Conservation (phyloP, 1,284 basidiomycete genomes). For the Tilletia caries region DNA sequence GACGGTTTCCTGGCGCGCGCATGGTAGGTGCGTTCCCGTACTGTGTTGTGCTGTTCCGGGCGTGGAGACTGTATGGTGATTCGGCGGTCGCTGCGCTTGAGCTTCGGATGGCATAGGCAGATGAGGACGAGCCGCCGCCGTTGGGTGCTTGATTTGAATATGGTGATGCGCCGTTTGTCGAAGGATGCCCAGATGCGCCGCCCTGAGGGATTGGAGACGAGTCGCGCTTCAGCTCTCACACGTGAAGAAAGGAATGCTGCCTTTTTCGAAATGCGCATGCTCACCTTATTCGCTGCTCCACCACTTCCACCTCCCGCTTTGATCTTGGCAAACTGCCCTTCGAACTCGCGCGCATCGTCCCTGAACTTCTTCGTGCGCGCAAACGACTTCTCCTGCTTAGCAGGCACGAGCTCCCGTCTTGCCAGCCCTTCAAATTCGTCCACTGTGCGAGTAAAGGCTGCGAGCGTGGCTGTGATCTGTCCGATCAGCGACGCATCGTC, state of each 20-base stretch:
- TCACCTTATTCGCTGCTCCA: neutral
- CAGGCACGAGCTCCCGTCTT: constrained; percentile 45
- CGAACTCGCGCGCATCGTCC: constrained; percentile 42
- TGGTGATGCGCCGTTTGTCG: neutral
- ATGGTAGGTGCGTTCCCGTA: neutral
- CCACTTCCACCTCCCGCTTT: constrained; percentile 26
- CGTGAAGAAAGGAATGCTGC: neutral
- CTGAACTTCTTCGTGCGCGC: constrained; percentile 42
- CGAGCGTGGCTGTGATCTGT: constrained; percentile 41
- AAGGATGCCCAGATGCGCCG: neutral
- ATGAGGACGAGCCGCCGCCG: constrained; percentile 18
- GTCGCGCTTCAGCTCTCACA: neutral
- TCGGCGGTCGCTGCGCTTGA: constrained; percentile 23
- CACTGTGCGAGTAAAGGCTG: constrained; percentile 44
- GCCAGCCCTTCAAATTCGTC: constrained; percentile 53
- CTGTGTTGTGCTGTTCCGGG: constrained; percentile 23
- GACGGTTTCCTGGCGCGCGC: neutral
- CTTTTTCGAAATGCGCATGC: neutral
- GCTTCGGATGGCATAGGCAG: neutral
- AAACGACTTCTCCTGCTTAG: constrained; percentile 51
- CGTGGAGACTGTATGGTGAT: constrained; percentile 40
- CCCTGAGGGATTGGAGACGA: too few species aligned
- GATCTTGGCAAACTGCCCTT: constrained; percentile 28
- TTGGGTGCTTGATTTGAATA: neutral
- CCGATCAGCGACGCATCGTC: constrained; percentile 25